Evolutionary conservation across 805 yeast genomes (phyloP).

Genomic region (Ogataea philodendri): DNA sequence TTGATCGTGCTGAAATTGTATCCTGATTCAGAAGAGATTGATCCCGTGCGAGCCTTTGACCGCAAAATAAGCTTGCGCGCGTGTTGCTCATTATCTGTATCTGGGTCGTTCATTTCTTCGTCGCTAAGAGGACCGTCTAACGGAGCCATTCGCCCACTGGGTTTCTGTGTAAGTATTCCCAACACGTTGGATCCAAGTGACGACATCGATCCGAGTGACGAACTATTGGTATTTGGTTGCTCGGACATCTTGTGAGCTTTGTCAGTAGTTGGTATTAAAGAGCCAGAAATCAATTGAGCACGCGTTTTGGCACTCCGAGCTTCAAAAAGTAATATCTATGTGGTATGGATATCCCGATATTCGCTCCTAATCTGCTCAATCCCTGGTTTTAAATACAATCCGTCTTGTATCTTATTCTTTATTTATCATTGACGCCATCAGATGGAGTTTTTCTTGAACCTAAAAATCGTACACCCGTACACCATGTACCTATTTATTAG

Average conservation of each 20-base stretch:
- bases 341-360: neutral
- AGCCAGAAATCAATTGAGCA: neutral
- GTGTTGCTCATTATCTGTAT: constrained; percentile 34
- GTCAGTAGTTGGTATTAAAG: neutral
- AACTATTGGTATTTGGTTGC: constrained; percentile 20
- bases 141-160: constrained; percentile 6
- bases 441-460: constrained; percentile 3
- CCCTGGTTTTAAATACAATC: constrained; percentile 3
- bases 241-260: constrained; percentile 13
- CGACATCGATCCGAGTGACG: constrained; percentile 23
- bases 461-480: constrained; percentile 8
- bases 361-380: constrained; percentile 4
- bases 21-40: constrained; percentile 17
- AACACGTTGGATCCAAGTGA: constrained; percentile 17
- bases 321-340: neutral
- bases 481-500: constrained; percentile 2
- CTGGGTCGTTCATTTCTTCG: constrained; percentile 32
- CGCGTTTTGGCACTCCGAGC: neutral
- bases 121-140: constrained; percentile 15
- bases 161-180: constrained; percentile 9
- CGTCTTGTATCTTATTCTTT: constrained; percentile 7
- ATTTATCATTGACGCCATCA: constrained; percentile 20
- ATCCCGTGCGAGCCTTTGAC: constrained; percentile 27
- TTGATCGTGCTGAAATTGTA: constrained; percentile 12
- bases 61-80: constrained; percentile 30